phyloP scores from a whole-genome alignment of 129 eudicot genomes.

The Kitagawia praeruptora region DNA sequence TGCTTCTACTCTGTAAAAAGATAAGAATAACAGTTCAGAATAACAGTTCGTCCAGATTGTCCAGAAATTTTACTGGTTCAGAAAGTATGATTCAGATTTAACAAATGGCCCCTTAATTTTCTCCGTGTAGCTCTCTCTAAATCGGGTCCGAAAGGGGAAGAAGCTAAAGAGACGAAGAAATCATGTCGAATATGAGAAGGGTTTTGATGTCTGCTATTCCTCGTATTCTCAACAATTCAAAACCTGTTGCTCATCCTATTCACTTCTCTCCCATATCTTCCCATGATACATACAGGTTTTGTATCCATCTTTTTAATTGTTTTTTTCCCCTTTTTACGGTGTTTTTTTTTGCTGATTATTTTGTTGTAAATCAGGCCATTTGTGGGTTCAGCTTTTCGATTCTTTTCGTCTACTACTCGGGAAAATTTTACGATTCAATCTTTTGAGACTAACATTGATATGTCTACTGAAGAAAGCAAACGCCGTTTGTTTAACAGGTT shows the following conservation, averaged over 20 bases:
- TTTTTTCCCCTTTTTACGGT: neutral
- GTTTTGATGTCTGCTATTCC: conserved; percentile 36
- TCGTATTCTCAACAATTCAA: conserved; percentile 32
- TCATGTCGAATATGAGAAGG: conserved; percentile 59
- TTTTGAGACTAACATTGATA: conserved; percentile 33
- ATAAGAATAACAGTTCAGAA: no score
- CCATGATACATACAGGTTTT: conserved; percentile 26
- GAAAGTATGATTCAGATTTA: no score
- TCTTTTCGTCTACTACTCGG: conserved; percentile 21
- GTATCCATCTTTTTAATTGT: neutral
- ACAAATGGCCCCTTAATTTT: no score
- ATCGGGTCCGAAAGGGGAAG: neutral
- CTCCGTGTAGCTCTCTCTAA: no score
- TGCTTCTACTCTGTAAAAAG: no score
- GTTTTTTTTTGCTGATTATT: neutral
- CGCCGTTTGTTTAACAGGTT: conserved; percentile 59
- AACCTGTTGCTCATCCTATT: conserved; percentile 13
- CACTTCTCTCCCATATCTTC: conserved; percentile 21
- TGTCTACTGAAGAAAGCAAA: conserved; percentile 64
- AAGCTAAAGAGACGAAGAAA: neutral
- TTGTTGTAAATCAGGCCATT: conserved; percentile 29
- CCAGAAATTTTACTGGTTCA: no score
- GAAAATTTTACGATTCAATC: conserved; percentile 14
- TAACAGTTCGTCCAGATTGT: no score
- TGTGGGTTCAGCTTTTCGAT: conserved; percentile 26